Base-by-base conservation (phyloP, 495 filamentous ascomycete species). In the Apodospora peruviana region DNA sequence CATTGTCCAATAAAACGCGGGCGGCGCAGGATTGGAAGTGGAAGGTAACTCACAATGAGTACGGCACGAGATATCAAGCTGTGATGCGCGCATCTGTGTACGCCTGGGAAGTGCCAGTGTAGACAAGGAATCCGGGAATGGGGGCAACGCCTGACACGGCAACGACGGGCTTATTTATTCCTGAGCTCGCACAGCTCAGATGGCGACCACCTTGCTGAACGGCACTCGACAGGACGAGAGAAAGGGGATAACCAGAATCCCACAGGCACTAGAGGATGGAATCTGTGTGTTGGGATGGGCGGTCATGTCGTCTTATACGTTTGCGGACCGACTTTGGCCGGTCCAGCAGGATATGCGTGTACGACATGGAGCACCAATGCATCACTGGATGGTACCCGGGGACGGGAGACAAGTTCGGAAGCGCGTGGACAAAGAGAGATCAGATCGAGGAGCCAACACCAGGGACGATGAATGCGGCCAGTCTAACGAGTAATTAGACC, bases 241-340 rank as follows among this genome's bases (percentile, higher is more conserved):
- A 35, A 34, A 24, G 42, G 27, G 46, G 41, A 46, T 37, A 46
- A 42, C 41, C 41, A 32, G 20, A 21, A 45, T 41, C 42, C 52
- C 46, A 47, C 43, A 34, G 44, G 27, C 14, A 5, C 4, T 23
- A 32, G 22, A 46, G 29, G 20, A 23, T 4, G 17, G 23, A 19
- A 14, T 37, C 16, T 20, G 17, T 32, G 37, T 29, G n/a, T 22
- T 14, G 20, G 47, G 38, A 43, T 44, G 53, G 47, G 53, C 27
- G 47, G 47, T 24, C 48, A 43, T 47, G 29, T 20, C 40, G 53
- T 48, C 51, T 55, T 55, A 55, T 55, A 51, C 21, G 48, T 21
- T 38, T 11, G 19, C 12, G n/a, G 16, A 27, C 37, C 14, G 5
- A 24, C 25, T 32, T 40, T 37, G 16, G 36, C 37, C 37, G 50